These are phyloP conservation scores for Cajanus cajan DNA, from an alignment of 306 rosid genomes.

Conservation along the genomic window DNA sequence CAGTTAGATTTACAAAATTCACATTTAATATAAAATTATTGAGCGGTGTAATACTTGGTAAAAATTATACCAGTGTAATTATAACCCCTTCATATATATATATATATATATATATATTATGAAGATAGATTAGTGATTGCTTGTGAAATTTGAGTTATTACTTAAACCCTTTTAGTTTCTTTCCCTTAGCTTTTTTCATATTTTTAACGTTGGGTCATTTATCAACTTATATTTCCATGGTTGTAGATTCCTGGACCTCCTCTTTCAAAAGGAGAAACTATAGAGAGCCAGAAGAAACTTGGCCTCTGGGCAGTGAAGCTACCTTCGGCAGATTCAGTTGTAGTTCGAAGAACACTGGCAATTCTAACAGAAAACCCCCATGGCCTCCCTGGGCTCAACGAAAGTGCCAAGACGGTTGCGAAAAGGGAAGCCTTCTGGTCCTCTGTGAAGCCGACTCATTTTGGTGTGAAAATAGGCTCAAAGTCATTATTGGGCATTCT, in stretches of 20 bases:
- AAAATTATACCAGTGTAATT: too few species aligned
- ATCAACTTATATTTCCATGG: neutral
- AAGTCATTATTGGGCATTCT: slow-evolving; percentile 63
- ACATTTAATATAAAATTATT: too few species aligned
- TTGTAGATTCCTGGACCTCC: slow-evolving; percentile 78
- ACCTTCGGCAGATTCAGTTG: slow-evolving; percentile 80
- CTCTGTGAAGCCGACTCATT: slow-evolving; percentile 75
- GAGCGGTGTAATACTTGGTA: too few species aligned
- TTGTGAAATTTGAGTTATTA: too few species aligned
- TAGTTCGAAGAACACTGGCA: slow-evolving; percentile 75
- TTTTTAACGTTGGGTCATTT: neutral
- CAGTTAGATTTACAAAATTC: too few species aligned
- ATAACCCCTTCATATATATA: too few species aligned
- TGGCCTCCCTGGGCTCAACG: slow-evolving; percentile 72
- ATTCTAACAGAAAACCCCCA: slow-evolving; percentile 56
- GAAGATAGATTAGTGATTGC: too few species aligned
- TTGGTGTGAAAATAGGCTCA: slow-evolving; percentile 76
- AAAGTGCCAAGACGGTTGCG: slow-evolving; percentile 43
- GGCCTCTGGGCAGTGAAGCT: slow-evolving; percentile 75
- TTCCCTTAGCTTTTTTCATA: neutral
- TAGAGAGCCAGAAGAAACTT: slow-evolving; percentile 74
- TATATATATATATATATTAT: too few species aligned
- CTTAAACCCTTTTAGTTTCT: too few species aligned
- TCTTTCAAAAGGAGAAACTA: slow-evolving; percentile 54
- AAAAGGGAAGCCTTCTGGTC: slow-evolving; percentile 79